Conservation (phyloP, 2,329 filamentous ascomycete species). For the Neofusicoccum kwambonambiense region DNA sequence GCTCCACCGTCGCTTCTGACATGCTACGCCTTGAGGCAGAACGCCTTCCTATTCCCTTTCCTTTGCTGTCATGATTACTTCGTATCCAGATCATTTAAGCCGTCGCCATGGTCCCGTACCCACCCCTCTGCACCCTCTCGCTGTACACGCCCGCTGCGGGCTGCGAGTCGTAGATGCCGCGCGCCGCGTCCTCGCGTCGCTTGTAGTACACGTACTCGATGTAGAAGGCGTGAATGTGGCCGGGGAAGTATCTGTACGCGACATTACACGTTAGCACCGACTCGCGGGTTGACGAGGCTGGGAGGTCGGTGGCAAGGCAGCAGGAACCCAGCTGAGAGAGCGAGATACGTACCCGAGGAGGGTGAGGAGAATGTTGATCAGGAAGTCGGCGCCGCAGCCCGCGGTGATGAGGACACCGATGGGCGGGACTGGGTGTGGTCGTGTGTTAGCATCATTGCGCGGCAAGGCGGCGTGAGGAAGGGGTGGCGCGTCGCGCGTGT, state of each 20-base stretch:
- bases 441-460: background rate
- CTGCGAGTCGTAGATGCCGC: slow-evolving; percentile 54
- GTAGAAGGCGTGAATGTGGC: slow-evolving; percentile 77
- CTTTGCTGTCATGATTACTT: background rate
- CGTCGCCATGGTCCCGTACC: background rate
- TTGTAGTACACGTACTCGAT: slow-evolving; percentile 81
- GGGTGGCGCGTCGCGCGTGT: background rate
- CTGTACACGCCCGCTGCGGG: slow-evolving; percentile 71
- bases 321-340: background rate
- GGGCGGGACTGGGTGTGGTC: slow-evolving; percentile 41
- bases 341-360: slow-evolving; percentile 38
- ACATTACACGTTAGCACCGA: background rate
- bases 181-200: slow-evolving; percentile 61
- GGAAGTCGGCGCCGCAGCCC: slow-evolving; percentile 50
- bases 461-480: background rate
- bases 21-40: background rate
- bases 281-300: background rate
- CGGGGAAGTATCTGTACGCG: slow-evolving; percentile 64
- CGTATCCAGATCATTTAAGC: background rate
- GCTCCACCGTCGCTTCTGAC: background rate
- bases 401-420: slow-evolving; percentile 49
- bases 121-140: slow-evolving; percentile 59
- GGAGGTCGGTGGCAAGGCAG: background rate
- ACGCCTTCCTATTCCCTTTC: background rate
- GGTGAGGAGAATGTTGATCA: slow-evolving; percentile 51